Evolutionary conservation across 202 grass and related monocot species (phyloP), one percentile per base, ranked within the genome.

Genomic region (Cymbopogon flexuosus): DNA sequence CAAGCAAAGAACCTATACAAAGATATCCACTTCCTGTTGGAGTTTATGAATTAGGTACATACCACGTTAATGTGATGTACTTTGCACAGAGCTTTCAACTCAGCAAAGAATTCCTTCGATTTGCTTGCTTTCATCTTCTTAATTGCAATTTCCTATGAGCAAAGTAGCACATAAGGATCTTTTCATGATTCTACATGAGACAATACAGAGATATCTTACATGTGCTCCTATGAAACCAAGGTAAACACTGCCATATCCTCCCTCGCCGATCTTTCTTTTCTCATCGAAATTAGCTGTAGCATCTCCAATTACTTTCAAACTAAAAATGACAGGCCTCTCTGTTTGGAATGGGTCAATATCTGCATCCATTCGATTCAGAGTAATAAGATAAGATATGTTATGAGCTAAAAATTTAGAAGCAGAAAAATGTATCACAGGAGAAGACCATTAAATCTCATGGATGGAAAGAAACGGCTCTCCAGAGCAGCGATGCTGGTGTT

Each of bases 101-200:
- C 88, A 58, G 88, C 91, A 22, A 91, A 86, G 68, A 93, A 93
- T 59, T 93, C 91, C 86, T 87, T 91, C 21, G 86, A 93, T 74
- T 84, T 93, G 83, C 80, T 90, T 60, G 80, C 86, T 80, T 84
- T 93, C 88, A 93, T 93, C 86, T 88, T 93, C 70, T 93, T 93
- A 45, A 93, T 65, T 31, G 91, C 88, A 49, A 89, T 88, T 86
- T 93, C 88, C 88, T 93, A 46, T 39, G 3, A 78, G 11, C 6
- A 87, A 52, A 45, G 13, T 61, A 27, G 30, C 57, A 30, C 47
- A 37, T 63, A 75, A 78, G 63, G 24, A 52, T 21, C 61, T 4
- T 27, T 49, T 79, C 45, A 68, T 67, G 58, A 76, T 83, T 87
- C 65, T 47, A 51, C 33, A 82, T 6, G 54, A 19, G 24, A 64